Evolutionary conservation across 1,284 basidiomycete genomes (phyloP), one percentile per base, ranked within the genome.

Genomic region (Fomitopsis palustris): DNA sequence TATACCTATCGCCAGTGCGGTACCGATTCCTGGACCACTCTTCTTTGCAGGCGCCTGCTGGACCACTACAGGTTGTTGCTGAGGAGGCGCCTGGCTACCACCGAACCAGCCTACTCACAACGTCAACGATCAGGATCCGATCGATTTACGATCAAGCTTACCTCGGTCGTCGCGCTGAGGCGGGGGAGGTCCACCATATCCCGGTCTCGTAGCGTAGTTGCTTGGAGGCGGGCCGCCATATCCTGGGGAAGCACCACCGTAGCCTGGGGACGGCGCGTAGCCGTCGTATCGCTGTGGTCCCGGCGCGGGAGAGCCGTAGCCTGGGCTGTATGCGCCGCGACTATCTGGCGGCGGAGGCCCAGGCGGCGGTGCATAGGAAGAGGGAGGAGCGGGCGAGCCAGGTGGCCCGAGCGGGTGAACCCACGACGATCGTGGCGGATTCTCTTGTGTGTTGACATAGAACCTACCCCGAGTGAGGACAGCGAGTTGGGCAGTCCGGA

Each of bases 371-470:
- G 71, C 74, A 64, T 77, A 84, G 27, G 69, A 84, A 25, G 69
- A 65, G 5, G 70, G 66, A 1, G 75, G 72, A 1, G 77, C 76
- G 29, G 75, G 70, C 5, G 72, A 69, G 6, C 72, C 72, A 16
- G 78, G 77, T 6, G 77, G 72, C 6, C 82, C 84, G n/a, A 80
- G 70, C 0, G 87, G 88, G 64, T 89, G 88, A 1, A 74, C 77
- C 88, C 88, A 90, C 19, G 78, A 81, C 38, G 86, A 83, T 42
- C 80, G 78, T 0, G 87, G 86, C 17, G 88, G 88, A 37, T 77
- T 73, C 51, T 80, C 79, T 35, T 69, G 68, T 0, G 84, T 87
- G 64, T 90, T 83, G 49, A 90, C 84, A 64, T 90, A 90, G 76
- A 83, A 90, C 87, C 88, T 90, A 63, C 1, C 37, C 2, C 17